Evolutionary conservation across 164 flowering plant genomes (phyloP), one percentile per base, ranked within the genome.

Genomic region (Sextonia rubra): DNA sequence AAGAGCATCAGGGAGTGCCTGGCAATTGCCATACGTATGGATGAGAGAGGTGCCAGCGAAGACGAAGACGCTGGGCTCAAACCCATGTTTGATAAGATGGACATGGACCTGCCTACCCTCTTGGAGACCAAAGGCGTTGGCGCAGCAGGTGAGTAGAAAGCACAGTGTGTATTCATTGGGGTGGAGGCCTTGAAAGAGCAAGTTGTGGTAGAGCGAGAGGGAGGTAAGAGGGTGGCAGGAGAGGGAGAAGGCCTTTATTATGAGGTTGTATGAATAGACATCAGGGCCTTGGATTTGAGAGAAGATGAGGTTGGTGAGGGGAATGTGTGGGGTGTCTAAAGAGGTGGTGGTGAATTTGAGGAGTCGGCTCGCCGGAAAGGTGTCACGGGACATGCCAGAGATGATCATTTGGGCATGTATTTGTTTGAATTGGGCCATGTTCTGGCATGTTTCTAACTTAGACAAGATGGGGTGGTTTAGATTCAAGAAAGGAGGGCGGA

Each of bases 141-240:
- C 75, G 73, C 76, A 77, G 47, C 71, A 64, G 32, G 71, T 70
- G 64, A 77, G 69, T n/a, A 77, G 62, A 74, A 77, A 77, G 71
- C 76, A 77, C 29, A 73, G 70, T 56, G 76, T 77, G 73, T 77
- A 77, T 61, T 74, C 80, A 73, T 73, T 77, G 23, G 80, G 76
- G 69, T 14, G 52, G 15, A 70, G 74, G 25, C 73, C 67, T 65
- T 65, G 74, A 29, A 37, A 24, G 65, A 74, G 68, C 76, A 77
- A 56, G 3, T 66, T 65, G 3, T 48, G 71, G 63, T 74, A 77
- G 24, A 77, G 66, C 15, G 52, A 18, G 44, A 77, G 8, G 52
- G 74, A 69, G 23, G 12, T 18, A 12, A 52, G 60, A 3, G 79
- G 73, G 68, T 74, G 30, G 20, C 65, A 44, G 30, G 76, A 6